phyloP scores from a whole-genome alignment of 2,329 filamentous ascomycete genomes.

The Penicillium vulpinum region DNA sequence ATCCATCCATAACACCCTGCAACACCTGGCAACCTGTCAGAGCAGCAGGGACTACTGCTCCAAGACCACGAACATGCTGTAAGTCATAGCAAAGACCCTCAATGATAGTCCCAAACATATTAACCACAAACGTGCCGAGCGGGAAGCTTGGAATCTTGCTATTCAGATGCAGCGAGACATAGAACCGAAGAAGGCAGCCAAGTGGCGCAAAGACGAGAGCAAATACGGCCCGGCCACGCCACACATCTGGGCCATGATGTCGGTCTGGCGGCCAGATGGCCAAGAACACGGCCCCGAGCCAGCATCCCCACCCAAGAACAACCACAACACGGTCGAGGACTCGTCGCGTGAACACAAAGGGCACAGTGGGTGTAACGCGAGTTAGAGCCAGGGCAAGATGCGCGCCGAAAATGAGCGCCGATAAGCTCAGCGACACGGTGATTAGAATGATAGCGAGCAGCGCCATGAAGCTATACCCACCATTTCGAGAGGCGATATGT shows the following conservation, averaged over 20 bases:
- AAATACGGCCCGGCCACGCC: slow-evolving; percentile 76
- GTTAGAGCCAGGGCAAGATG: slow-evolving; percentile 70
- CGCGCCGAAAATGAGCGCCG: slow-evolving; percentile 68
- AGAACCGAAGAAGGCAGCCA: slow-evolving; percentile 75
- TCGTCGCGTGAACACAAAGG: slow-evolving; percentile 57
- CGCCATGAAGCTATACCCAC: slow-evolving; percentile 81
- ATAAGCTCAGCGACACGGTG: slow-evolving; percentile 69
- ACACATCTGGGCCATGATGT: slow-evolving; percentile 50
- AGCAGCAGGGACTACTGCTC: slow-evolving; percentile 39
- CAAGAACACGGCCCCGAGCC: slow-evolving; percentile 75
- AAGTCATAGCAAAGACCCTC: slow-evolving; percentile 77
- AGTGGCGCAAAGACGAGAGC: slow-evolving; percentile 78
- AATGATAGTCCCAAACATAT: slow-evolving; percentile 73
- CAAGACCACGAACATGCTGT: slow-evolving; percentile 60
- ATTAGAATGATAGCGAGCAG: slow-evolving; percentile 71
- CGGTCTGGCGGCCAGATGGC: slow-evolving; percentile 68
- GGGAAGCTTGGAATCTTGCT: slow-evolving; percentile 67
- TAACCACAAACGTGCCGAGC: slow-evolving; percentile 80
- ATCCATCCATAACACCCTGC: slow-evolving; percentile 66
- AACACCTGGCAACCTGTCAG: slow-evolving; percentile 65
- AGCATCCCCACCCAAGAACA: slow-evolving; percentile 69
- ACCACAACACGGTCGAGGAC: slow-evolving; percentile 65
- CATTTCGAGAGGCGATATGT: slow-evolving; percentile 55
- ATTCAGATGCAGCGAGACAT: slow-evolving; percentile 71
- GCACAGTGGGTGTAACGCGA: slow-evolving; percentile 60